Evolutionary conservation across 805 yeast genomes (phyloP).

Genomic region (Candida corydali): DNA sequence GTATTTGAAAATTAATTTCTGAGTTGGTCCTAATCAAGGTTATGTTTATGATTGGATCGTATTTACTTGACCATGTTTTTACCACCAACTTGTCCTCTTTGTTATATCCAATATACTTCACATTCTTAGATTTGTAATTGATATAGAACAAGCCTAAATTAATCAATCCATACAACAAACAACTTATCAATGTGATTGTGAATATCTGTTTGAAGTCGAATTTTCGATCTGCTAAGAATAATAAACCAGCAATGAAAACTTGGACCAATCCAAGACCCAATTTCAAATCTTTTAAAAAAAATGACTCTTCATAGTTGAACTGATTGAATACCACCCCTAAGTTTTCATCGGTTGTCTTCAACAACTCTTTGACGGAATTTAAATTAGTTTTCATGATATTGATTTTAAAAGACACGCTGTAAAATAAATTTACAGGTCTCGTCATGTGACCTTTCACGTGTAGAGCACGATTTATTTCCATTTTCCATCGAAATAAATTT

Average conservation of each 20-base stretch:
- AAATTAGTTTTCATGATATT: conserved; percentile 19
- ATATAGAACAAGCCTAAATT: conserved; percentile 31
- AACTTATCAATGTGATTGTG: conserved; percentile 28
- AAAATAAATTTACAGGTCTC: background rate
- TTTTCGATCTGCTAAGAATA: conserved; percentile 48
- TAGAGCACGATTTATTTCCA: background rate
- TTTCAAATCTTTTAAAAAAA: conserved; percentile 41
- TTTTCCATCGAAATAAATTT: background rate
- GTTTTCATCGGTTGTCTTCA: conserved; percentile 48
- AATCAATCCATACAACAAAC: conserved; percentile 34
- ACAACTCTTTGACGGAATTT: conserved; percentile 42
- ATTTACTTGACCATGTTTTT: conserved; percentile 38
- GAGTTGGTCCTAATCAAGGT: conserved; percentile 27
- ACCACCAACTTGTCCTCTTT: conserved; percentile 33
- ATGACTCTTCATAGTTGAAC: conserved; percentile 47
- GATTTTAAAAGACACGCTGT: background rate
- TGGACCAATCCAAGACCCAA: conserved; percentile 47
- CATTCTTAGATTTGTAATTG: conserved; percentile 37
- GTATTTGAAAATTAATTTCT: conserved; percentile 18
- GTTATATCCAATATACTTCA: conserved; percentile 43
- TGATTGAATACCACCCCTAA: conserved; percentile 37
- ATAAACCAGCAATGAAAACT: conserved; percentile 41
- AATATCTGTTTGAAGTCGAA: conserved; percentile 39
- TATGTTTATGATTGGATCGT: conserved; percentile 43
- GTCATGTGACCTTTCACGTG: background rate